These are phyloP conservation scores for Chlamydomonas schloesseri DNA, from an alignment of 139 green algal genomes.

Conservation along the genomic window DNA sequence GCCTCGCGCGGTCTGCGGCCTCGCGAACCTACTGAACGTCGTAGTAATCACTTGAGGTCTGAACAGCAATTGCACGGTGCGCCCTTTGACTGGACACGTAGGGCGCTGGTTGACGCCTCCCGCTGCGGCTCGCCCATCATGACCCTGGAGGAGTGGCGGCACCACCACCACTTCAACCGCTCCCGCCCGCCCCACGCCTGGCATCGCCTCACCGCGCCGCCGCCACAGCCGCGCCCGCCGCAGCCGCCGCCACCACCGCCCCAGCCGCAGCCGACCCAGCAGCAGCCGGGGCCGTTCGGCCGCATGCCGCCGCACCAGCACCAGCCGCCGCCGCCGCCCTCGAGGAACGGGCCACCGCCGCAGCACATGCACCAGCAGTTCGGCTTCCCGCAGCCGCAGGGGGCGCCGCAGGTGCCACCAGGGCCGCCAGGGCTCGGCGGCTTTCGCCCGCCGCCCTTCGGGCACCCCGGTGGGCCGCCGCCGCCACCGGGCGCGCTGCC, in stretches of 20 bases:
- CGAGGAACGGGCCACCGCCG: no score
- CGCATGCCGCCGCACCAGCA: background rate
- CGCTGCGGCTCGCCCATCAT: conserved; percentile 18
- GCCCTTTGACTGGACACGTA: no score
- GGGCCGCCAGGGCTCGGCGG: no score
- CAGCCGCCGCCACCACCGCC: background rate
- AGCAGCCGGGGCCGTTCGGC: background rate
- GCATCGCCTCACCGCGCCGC: background rate
- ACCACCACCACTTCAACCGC: background rate
- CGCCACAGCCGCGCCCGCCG: background rate
- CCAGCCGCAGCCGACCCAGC: no score
- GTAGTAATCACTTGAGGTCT: no score
- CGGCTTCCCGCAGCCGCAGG: background rate
- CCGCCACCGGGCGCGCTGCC: no score
- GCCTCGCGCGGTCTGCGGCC: no score
- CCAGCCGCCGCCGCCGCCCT: background rate
- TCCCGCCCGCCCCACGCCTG: background rate
- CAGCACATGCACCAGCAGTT: background rate
- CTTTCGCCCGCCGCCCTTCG: no score
- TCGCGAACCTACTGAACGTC: no score
- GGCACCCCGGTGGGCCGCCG: no score
- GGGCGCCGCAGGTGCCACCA: background rate
- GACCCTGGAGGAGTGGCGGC: conserved; percentile 20
- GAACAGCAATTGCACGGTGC: no score
- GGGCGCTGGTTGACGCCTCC: background rate